Base-by-base conservation (phyloP, 352 stramenopile species). In the Pythium biforme region DNA sequence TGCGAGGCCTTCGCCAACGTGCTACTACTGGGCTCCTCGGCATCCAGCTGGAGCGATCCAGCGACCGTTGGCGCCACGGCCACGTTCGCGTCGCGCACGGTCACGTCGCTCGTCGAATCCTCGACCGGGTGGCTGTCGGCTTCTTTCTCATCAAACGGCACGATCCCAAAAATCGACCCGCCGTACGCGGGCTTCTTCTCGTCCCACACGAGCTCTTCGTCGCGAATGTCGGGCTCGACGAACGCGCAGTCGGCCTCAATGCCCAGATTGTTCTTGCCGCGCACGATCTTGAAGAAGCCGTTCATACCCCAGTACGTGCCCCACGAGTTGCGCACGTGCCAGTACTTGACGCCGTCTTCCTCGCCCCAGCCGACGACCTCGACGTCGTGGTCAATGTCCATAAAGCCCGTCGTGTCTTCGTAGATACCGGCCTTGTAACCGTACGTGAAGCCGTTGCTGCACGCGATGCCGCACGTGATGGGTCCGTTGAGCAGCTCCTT, bases 321-420 rank as follows among this genome's bases (percentile, higher is more conserved):
- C 94, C 97, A 85, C 66, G 90, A 90, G 88, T 99, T 98, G 59
- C 97, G 92, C 33, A 98, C 80, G 75, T 98, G 95, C 96, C 96
- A 99, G 77, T 98, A 99, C 76, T 97, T 95, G 63, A 94, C 70
- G 62, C 90, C 78, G 55, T 97, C 75, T 39, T 90, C 81, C 49
- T 90, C 83, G 55, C 96, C 97, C 95, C 95, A 99, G 17, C 96
- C 96, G 26, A 94, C 81, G 25, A 92, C 49, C 55, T 92, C 83
- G 22, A 92, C 79, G 56, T 92, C 86, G 72, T 94, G 86, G 64
- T 94, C 81, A 68, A 95, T 82, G 60, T 90, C 79, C 73, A 86
- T 92, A 40, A 91, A 91, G 6, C 83, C 80, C 8, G 80, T 94
- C 59, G 92, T 98, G 66, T 96, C 85, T 50, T 96, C 76, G 37